phyloP scores from a whole-genome alignment of 768 basidiomycete species.

The Mycena vitilis region DNA sequence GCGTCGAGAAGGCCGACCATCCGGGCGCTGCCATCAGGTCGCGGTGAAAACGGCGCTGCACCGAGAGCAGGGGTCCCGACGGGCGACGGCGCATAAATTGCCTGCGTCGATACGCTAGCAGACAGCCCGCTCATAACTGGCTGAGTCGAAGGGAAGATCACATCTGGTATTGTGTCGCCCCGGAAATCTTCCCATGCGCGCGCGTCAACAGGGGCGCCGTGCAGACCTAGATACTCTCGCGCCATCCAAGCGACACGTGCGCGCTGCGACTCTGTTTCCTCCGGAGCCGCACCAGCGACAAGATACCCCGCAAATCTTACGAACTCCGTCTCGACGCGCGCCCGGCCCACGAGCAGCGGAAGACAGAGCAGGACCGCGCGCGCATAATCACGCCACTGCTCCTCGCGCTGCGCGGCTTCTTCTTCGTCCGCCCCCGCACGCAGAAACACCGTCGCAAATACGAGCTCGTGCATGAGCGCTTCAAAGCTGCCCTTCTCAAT shows the following conservation, averaged over 20 bases:
- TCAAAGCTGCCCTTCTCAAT: conserved; percentile 80
- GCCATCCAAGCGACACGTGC: conserved; percentile 73
- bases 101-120: conserved; percentile 63
- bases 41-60: background rate
- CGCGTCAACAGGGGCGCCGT: conserved; percentile 63
- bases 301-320: conserved; percentile 74
- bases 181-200: conserved; percentile 70
- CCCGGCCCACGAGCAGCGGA: conserved; percentile 65
- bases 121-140: conserved; percentile 47
- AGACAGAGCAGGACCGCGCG: conserved; percentile 70
- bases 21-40: background rate
- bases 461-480: conserved; percentile 83
- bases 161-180: conserved; percentile 60
- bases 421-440: conserved; percentile 29
- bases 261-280: conserved; percentile 48
- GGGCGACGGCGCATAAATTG: conserved; percentile 47
- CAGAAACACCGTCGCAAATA: conserved; percentile 80
- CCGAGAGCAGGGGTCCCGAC: background rate
- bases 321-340: conserved; percentile 78
- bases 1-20: conserved; percentile 58
- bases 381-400: conserved; percentile 73
- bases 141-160: conserved; percentile 43
- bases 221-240: conserved; percentile 70
- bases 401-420: conserved; percentile 36
- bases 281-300: conserved; percentile 65